These are phyloP conservation scores for Stagonosporopsis cucurbitacearum DNA, from an alignment of 2,329 filamentous ascomycete species.

Conservation along the genomic window DNA sequence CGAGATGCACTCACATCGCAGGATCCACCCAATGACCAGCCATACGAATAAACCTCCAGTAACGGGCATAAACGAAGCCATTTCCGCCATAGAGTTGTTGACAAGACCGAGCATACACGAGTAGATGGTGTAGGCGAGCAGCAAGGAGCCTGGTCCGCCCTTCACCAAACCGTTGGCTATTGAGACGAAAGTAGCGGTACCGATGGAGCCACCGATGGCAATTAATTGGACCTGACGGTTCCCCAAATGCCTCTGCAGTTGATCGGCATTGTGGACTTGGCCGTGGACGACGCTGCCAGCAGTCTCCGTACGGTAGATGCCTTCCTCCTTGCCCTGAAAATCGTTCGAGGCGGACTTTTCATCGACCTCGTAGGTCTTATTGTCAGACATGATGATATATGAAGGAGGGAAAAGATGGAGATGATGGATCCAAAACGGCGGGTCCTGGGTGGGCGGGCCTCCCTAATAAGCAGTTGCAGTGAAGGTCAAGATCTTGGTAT, in stretches of 20 bases:
- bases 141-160: slow-evolving; percentile 58
- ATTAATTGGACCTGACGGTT: slow-evolving; percentile 45
- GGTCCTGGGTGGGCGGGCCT: background rate
- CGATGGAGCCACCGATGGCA: slow-evolving; percentile 43
- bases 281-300: slow-evolving; percentile 6
- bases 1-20: slow-evolving; percentile 52
- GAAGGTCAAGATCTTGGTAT: slow-evolving; percentile 14
- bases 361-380: slow-evolving; percentile 12
- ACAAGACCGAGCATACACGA: slow-evolving; percentile 61
- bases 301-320: slow-evolving; percentile 20
- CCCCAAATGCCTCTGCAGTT: slow-evolving; percentile 53
- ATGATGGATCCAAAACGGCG: slow-evolving; percentile 9
- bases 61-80: slow-evolving; percentile 66
- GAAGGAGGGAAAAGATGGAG: slow-evolving; percentile 4
- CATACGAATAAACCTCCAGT: slow-evolving; percentile 68
- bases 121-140: slow-evolving; percentile 65
- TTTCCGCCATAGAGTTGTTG: slow-evolving; percentile 69
- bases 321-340: slow-evolving; percentile 4
- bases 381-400: slow-evolving; percentile 19
- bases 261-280: slow-evolving; percentile 29
- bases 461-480: slow-evolving; percentile 7
- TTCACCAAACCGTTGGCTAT: slow-evolving; percentile 61
- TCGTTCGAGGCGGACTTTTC: slow-evolving; percentile 20
- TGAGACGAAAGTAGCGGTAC: slow-evolving; percentile 60
- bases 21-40: slow-evolving; percentile 67